Base-by-base conservation (phyloP, 106 monocot species). In the Dioscorea dumetorum region DNA sequence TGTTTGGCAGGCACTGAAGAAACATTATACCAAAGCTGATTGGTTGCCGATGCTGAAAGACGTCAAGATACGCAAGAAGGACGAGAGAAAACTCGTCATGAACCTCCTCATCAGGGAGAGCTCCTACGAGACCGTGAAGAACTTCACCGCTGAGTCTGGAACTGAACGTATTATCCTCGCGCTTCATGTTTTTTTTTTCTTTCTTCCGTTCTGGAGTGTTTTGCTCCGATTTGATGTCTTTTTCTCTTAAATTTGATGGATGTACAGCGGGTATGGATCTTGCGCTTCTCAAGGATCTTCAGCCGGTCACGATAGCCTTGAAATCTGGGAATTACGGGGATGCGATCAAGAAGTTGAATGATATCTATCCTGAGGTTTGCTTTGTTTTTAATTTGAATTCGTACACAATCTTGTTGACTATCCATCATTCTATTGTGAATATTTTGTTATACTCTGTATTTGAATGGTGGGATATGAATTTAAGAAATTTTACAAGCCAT, bases 41-140 rank as follows among this genome's bases (percentile, higher is more conserved):
- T 81, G 85, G 81, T 77, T 81, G 62, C 68, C 67, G 59, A 74
- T 73, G 65, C 73, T 84, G n/a, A 79, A 51, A 31, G 81, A 81
- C 10, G 81, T 84, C 7, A 70, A 64, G 65, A 82, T 88, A 48
- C 69, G 81, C 61, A 88, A 82, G 57, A 74, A 82, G 41, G 88
- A 88, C 66, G 77, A 84, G 84, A 82, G 84, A 64, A 81, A 72
- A 76, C 79, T 88, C 17, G 81, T 84, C 20, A 84, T 88, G 88
- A 79, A 88, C 62, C 84, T 84, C 24, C 84, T 88, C 23, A 76
- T 84, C 22, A 88, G 81, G 0, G 84, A 82, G 60, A 81, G 84
- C 48, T 88, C 79, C 58, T 76, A 79, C 1, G 81, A 82, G 49
- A 81, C 88, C 4, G 81, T 81, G 0, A 76, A 88, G 60, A 88